Evolutionary conservation across 208 protist genomes (phyloP).

Genomic region (Crithidia sp.): DNA sequence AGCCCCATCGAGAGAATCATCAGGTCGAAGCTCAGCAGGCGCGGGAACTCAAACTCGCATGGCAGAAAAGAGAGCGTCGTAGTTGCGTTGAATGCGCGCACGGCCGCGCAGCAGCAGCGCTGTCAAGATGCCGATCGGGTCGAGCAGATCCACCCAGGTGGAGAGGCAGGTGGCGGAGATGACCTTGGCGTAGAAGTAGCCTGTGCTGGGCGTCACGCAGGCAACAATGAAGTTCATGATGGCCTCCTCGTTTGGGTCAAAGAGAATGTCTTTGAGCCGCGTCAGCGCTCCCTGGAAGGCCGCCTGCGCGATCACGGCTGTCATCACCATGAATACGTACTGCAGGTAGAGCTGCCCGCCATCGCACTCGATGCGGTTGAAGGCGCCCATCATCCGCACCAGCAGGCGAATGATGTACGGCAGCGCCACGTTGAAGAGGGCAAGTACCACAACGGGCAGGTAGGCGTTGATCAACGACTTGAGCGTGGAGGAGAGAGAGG

Average conservation of each 20-base stretch:
- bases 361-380: constrained; percentile 65
- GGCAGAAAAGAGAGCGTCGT: constrained; percentile 73
- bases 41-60: constrained; percentile 58
- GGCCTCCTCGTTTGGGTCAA: constrained; percentile 33
- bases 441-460: constrained; percentile 71
- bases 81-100: constrained; percentile 72
- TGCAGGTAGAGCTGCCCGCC: constrained; percentile 73
- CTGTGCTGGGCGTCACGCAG: constrained; percentile 70
- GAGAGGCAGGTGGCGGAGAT: constrained; percentile 62
- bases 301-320: constrained; percentile 84
- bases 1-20: constrained; percentile 81
- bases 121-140: constrained; percentile 54
- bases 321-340: constrained; percentile 90
- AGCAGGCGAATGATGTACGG: constrained; percentile 73
- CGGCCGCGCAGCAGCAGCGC: constrained; percentile 49
- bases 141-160: constrained; percentile 71
- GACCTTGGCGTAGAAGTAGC: constrained; percentile 89
- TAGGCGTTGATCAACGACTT: constrained; percentile 57
- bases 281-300: constrained; percentile 74
- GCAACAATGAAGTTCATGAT: constrained; percentile 68
- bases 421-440: constrained; percentile 74
- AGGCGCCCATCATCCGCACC: constrained; percentile 73
- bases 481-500: constrained; percentile 47
- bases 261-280: constrained; percentile 54
- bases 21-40: constrained; percentile 74